Conservation (phyloP, 2,329 filamentous ascomycete species). For the Cladophialophora chaetospira region DNA sequence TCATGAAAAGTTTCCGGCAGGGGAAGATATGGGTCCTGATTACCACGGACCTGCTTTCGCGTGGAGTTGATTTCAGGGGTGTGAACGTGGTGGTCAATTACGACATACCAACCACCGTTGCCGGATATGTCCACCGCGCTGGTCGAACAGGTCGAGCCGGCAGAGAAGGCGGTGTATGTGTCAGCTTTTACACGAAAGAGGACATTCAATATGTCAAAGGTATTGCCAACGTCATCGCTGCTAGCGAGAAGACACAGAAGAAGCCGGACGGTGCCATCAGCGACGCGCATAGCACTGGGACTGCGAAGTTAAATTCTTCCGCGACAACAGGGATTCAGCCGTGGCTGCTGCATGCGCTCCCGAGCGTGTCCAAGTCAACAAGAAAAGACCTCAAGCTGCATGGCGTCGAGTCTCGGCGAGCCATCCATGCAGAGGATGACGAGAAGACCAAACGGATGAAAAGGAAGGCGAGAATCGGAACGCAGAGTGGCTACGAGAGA, state of each 20-base stretch:
- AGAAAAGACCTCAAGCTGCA: conserved; percentile 78
- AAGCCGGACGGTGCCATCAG: conserved; percentile 32
- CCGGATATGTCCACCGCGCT: conserved; percentile 89
- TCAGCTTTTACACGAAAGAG: conserved; percentile 94
- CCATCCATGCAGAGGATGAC: conserved; percentile 42
- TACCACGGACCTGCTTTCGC: conserved; percentile 88
- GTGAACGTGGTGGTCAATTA: conserved; percentile 98
- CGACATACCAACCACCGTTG: conserved; percentile 88
- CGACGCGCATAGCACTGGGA: conserved; percentile 44
- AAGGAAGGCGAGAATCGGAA: conserved; percentile 70
- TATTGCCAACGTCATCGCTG: conserved; percentile 88
- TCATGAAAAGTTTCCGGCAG: conserved; percentile 87
- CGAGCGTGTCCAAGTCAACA: conserved; percentile 78
- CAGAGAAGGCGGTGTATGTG: conserved; percentile 79
- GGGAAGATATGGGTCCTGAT: conserved; percentile 97
- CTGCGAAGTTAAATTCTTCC: conserved; percentile 29
- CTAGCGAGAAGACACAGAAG: conserved; percentile 70
- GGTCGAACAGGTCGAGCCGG: conserved; percentile 89
- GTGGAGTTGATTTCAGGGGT: conserved; percentile 91
- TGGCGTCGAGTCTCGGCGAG: conserved; percentile 73
- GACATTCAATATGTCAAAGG: conserved; percentile 88
- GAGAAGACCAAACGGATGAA: conserved; percentile 43
- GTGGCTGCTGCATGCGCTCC: conserved; percentile 87
- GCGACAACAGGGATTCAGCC: conserved; percentile 61
- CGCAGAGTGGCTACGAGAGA: conserved; percentile 54